phyloP scores from a whole-genome alignment of 1,139 yeast genomes.

The Sugiyamaella japonica region DNA sequence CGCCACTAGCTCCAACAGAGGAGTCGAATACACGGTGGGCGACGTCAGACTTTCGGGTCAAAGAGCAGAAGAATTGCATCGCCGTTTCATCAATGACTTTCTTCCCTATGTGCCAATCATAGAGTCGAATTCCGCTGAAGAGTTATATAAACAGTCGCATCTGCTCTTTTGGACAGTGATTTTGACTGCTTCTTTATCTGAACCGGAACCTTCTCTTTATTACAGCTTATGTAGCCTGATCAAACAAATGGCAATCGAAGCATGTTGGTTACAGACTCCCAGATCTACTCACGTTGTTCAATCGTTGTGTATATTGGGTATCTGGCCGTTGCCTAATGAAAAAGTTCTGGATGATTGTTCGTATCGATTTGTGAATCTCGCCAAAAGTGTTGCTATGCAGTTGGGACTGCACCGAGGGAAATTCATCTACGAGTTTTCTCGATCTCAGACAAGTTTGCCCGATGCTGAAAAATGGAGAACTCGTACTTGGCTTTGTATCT shows the following conservation, averaged over 20 bases:
- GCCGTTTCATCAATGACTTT: slow-evolving; percentile 62
- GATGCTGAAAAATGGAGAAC: slow-evolving; percentile 96
- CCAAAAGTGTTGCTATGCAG: slow-evolving; percentile 81
- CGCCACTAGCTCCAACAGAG: slow-evolving; percentile 9
- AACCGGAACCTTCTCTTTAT: slow-evolving; percentile 83
- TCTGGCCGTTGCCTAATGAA: slow-evolving; percentile 94
- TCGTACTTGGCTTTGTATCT: slow-evolving; percentile 86
- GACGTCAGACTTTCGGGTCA: slow-evolving; percentile 64
- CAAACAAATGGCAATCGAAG: slow-evolving; percentile 85
- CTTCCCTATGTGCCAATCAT: slow-evolving; percentile 80
- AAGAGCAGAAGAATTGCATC: slow-evolving; percentile 73
- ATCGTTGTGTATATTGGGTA: slow-evolving; percentile 74
- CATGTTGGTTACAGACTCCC: slow-evolving; percentile 93
- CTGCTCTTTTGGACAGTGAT: slow-evolving; percentile 88
- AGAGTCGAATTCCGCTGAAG: slow-evolving; percentile 68
- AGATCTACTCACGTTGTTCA: slow-evolving; percentile 92
- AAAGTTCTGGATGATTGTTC: slow-evolving; percentile 92
- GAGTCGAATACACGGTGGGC: slow-evolving; percentile 51
- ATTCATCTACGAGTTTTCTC: slow-evolving; percentile 83
- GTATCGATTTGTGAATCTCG: slow-evolving; percentile 82
- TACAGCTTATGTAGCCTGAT: slow-evolving; percentile 73
- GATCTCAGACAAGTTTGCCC: slow-evolving; percentile 85
- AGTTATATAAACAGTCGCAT: slow-evolving; percentile 79
- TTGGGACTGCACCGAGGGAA: slow-evolving; percentile 93
- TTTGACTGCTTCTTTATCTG: slow-evolving; percentile 80